Evolutionary conservation across 2,329 filamentous ascomycete genomes (phyloP).

Genomic region (Penicillium sp.): DNA sequence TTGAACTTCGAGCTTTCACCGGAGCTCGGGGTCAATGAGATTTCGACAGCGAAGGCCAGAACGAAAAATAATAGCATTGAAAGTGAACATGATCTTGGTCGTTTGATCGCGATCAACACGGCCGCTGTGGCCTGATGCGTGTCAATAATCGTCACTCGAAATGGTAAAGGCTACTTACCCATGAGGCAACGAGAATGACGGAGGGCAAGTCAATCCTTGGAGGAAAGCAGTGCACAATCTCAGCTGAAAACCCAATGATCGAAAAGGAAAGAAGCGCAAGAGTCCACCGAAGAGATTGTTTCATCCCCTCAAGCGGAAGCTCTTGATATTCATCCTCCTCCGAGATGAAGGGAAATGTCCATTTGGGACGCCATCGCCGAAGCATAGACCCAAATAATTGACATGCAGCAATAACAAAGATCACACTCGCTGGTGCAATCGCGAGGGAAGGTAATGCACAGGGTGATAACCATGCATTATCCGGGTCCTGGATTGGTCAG

Average conservation of each 20-base stretch:
- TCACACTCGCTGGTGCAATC: constrained; percentile 26
- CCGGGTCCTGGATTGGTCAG: constrained; percentile 33
- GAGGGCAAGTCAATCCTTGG: constrained; percentile 13
- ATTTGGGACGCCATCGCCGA: constrained; percentile 41
- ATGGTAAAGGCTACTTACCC: constrained; percentile 31
- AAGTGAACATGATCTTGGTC: constrained; percentile 42
- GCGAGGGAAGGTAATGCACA: constrained; percentile 36
- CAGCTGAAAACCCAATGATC: constrained; percentile 32
- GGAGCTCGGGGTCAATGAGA: constrained; percentile 30
- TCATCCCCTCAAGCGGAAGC: constrained; percentile 30
- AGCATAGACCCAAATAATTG: constrained; percentile 28
- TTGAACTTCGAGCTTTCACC: constrained; percentile 8
- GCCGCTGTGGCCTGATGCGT: constrained; percentile 31
- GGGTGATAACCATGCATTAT: constrained; percentile 32
- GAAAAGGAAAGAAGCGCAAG: constrained; percentile 39
- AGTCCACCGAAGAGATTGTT: constrained; percentile 32
- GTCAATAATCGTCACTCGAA: constrained; percentile 19
- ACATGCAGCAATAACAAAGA: constrained; percentile 25
- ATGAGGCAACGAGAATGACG: constrained; percentile 32
- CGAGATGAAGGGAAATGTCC: constrained; percentile 51
- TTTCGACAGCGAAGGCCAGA: constrained; percentile 32
- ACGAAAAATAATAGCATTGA: constrained; percentile 37
- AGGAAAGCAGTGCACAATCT: constrained; percentile 29
- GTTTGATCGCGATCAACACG: constrained; percentile 35
- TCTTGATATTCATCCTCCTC: constrained; percentile 36